Evolutionary conservation across 768 basidiomycete species (phyloP).

Genomic region (Trametes gibbosa): DNA sequence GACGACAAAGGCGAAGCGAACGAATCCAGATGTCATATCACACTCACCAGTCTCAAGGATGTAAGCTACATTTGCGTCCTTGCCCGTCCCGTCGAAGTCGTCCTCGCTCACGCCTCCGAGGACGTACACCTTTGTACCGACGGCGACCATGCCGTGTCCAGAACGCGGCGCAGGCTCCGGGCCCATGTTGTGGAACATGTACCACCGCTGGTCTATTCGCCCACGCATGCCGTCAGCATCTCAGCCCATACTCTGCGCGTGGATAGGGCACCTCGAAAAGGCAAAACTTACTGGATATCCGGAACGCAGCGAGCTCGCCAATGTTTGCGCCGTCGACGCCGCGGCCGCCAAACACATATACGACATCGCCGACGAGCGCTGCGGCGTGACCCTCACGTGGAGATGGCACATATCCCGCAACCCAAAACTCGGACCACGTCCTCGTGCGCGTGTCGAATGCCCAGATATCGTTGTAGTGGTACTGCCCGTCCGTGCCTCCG

Average conservation of each 20-base stretch:
- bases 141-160: constrained; percentile 92
- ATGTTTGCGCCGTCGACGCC: constrained; percentile 95
- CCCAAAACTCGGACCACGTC: constrained; percentile 84
- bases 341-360: constrained; percentile 94
- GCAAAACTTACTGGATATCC: constrained; percentile 75
- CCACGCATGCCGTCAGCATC: too few species aligned
- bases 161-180: constrained; percentile 89
- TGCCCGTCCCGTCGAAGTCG: constrained; percentile 45
- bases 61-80: constrained; percentile 70
- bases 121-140: constrained; percentile 81
- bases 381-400: constrained; percentile 94
- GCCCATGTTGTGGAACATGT: constrained; percentile 99
- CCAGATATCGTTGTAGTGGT: constrained; percentile 99
- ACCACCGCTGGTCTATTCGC: constrained; percentile 97
- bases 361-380: constrained; percentile 89
- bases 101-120: constrained; percentile 89
- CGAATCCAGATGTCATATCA: too few species aligned
- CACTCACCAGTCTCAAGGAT: constrained; percentile 88
- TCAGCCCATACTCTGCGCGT: too few species aligned
- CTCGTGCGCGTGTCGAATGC: constrained; percentile 74
- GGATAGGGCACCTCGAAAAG: neutral
- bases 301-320: constrained; percentile 90
- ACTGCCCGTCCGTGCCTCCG: constrained; percentile 97
- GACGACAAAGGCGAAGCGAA: neutral
- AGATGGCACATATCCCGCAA: constrained; percentile 90